phyloP scores from a whole-genome alignment of 2,329 filamentous ascomycete genomes.

The Fusarium graminum region DNA sequence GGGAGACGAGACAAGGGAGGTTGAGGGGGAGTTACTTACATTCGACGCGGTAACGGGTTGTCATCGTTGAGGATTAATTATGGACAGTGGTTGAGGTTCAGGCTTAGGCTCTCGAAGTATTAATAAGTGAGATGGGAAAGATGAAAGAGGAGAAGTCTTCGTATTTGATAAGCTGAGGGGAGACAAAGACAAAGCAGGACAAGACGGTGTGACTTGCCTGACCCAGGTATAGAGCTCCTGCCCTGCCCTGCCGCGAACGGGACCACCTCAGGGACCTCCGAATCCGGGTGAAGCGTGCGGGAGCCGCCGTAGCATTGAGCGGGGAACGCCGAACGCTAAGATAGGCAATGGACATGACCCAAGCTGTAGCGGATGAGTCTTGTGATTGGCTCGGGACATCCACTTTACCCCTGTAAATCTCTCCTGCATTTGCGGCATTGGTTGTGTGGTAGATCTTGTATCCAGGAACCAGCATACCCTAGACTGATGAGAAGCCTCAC shows the following conservation, averaged over 20 bases:
- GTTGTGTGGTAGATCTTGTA: conserved; percentile 1
- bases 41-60: conserved; percentile 77
- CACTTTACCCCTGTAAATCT: conserved; percentile 26
- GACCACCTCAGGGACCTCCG: conserved; percentile 15
- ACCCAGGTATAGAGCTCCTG: conserved; percentile 16
- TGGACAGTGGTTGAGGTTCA: neutral
- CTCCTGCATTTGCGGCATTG: conserved; percentile 19
- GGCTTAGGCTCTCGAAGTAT: neutral
- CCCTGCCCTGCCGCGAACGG: neutral
- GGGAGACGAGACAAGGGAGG: neutral
- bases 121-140: neutral
- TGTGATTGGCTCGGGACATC: conserved; percentile 38
- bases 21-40: conserved; percentile 61
- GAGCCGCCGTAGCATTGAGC: conserved; percentile 44
- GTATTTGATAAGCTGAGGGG: conserved; percentile 25
- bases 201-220: conserved; percentile 40
- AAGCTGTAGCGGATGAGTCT: conserved; percentile 24
- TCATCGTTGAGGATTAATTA: conserved; percentile 60
- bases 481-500: conserved; percentile 13
- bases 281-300: conserved; percentile 38
- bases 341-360: conserved; percentile 28
- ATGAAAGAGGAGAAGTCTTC: conserved; percentile 5
- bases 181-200: conserved; percentile 17
- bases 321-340: conserved; percentile 42
- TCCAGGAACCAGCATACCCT: conserved; percentile 30